phyloP scores from a whole-genome alignment of 2,329 filamentous ascomycete species.

The Hortaea sp. region DNA sequence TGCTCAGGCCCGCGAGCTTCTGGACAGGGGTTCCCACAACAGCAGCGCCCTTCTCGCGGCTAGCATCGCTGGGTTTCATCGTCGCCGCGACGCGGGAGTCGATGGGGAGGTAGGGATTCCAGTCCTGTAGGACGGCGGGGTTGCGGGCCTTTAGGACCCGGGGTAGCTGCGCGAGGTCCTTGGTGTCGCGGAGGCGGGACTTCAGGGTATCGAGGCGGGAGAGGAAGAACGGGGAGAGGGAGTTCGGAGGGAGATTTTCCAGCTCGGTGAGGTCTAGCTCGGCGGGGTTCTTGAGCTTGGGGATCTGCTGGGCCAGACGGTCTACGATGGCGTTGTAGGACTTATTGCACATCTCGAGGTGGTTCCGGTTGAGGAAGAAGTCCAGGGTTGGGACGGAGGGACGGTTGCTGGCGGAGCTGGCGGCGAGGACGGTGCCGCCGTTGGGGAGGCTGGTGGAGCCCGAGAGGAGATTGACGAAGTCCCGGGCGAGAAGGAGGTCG shows the following conservation, averaged over 20 bases:
- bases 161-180: background rate
- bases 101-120: constrained; percentile 42
- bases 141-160: background rate
- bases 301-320: background rate
- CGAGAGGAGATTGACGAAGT: constrained; percentile 64
- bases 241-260: background rate
- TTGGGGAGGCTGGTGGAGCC: constrained; percentile 50
- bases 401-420: constrained; percentile 63
- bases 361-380: constrained; percentile 6
- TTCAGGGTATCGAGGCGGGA: background rate
- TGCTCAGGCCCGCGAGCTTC: constrained; percentile 58
- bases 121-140: constrained; percentile 26
- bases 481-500: constrained; percentile 64
- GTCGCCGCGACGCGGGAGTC: constrained; percentile 44
- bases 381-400: constrained; percentile 57
- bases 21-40: constrained; percentile 22
- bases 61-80: constrained; percentile 28
- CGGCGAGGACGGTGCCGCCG: constrained; percentile 68
- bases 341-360: background rate
- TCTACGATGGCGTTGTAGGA: background rate
- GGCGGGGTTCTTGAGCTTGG: background rate
- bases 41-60: no score
- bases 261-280: background rate
- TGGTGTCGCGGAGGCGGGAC: background rate
- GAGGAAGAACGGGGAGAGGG: background rate